Evolutionary conservation across 805 yeast species (phyloP).

Genomic region (Candida silvicultrix): DNA sequence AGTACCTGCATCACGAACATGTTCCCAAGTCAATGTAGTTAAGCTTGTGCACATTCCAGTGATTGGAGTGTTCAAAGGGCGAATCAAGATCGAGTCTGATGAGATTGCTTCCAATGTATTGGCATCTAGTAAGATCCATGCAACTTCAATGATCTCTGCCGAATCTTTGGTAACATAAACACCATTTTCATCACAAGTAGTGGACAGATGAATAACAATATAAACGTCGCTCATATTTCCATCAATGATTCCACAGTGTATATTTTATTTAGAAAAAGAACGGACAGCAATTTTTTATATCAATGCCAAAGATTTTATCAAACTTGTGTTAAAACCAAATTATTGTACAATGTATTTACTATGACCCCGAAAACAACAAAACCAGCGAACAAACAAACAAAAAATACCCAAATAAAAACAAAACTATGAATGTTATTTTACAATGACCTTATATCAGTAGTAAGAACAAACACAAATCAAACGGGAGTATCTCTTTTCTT

Average conservation of each 20-base stretch:
- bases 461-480: too few species aligned
- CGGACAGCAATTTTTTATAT: not conserved
- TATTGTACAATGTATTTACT: not conserved
- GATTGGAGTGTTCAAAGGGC: conserved; percentile 61
- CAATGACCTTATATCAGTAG: too few species aligned
- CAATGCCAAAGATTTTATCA: too few species aligned
- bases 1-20: conserved; percentile 48
- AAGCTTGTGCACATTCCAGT: conserved; percentile 48
- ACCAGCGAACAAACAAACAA: not conserved
- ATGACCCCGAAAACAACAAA: not conserved
- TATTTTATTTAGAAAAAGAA: not conserved
- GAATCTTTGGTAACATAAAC: conserved; percentile 58
- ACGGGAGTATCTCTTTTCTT: too few species aligned
- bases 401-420: not conserved
- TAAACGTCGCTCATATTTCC: conserved; percentile 35
- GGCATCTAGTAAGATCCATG: conserved; percentile 62
- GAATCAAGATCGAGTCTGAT: conserved; percentile 42
- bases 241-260: not conserved
- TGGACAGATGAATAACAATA: conserved; percentile 54
- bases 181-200: conserved; percentile 63
- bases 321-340: not conserved
- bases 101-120: conserved; percentile 35
- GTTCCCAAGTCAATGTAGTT: conserved; percentile 55
- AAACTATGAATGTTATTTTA: too few species aligned
- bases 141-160: conserved; percentile 58